These are phyloP conservation scores for Rosa lucieae DNA, from an alignment of 306 rosid species.

Conservation along the genomic window DNA sequence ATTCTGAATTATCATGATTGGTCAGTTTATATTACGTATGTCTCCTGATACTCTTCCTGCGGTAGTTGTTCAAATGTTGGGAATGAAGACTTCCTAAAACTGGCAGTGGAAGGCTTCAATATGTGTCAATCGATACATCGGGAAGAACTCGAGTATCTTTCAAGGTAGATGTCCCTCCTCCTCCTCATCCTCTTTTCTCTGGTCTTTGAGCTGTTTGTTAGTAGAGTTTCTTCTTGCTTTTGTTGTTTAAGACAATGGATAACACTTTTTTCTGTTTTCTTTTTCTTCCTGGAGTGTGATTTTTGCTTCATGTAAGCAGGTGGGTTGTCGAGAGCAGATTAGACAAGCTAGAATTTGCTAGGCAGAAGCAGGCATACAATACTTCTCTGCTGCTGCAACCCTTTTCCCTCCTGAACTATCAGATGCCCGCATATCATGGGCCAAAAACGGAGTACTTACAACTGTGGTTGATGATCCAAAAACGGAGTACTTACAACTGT, in stretches of 20 bases:
- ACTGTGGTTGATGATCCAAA: conserved; percentile 87
- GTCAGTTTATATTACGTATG: background rate
- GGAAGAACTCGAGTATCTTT: conserved; percentile 56
- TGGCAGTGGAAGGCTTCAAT: conserved; percentile 85
- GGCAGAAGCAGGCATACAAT: conserved; percentile 75
- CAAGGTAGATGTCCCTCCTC: conserved; percentile 41
- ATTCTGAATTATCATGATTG: background rate
- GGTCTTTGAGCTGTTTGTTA: background rate
- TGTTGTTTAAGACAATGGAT: background rate
- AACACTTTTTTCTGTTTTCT: background rate
- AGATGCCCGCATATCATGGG: conserved; percentile 83
- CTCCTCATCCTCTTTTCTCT: conserved; percentile 13
- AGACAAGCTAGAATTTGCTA: conserved; percentile 77
- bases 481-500: no score
- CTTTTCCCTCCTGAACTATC: conserved; percentile 56
- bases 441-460: conserved; percentile 70
- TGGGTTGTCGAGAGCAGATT: conserved; percentile 64
- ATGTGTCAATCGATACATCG: conserved; percentile 58
- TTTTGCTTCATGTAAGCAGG: conserved; percentile 39
- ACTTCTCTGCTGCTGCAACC: conserved; percentile 65
- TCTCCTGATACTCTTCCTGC: background rate
- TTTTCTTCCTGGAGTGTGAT: background rate
- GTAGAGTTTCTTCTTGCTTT: background rate
- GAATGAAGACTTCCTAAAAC: conserved; percentile 56
- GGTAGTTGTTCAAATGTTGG: conserved; percentile 62